Percentiles rank a stretch among this genome's conserved stretches.
Conservation (phyloP, 2,329 filamentous ascomycete species). For the Epichloe elymi region DNA sequence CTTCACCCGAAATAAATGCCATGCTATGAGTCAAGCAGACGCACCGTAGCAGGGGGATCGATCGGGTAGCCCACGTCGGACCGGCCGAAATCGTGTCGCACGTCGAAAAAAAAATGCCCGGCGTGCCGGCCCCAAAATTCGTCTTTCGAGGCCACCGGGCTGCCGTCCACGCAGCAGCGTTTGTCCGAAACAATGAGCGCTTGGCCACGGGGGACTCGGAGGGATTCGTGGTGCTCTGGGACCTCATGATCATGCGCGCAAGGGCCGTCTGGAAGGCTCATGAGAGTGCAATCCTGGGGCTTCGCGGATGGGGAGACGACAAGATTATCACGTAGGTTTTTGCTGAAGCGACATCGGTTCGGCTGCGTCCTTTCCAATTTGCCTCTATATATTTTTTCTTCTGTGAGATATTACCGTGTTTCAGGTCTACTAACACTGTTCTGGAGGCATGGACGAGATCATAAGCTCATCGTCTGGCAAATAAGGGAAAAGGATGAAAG, state of each 20-base stretch:
- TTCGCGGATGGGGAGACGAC: constrained; percentile 57
- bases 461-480: constrained; percentile 77
- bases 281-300: constrained; percentile 59
- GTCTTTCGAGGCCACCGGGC: constrained; percentile 77
- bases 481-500: constrained; percentile 47
- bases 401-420: not conserved
- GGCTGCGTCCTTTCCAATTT: not conserved
- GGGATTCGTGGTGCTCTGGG: constrained; percentile 81
- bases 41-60: no score
- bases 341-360: not conserved
- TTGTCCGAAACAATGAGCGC: constrained; percentile 60
- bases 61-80: not conserved
- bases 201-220: constrained; percentile 81
- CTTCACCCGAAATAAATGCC: no score
- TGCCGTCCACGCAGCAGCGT: constrained; percentile 64
- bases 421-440: not conserved
- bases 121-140: constrained; percentile 30
- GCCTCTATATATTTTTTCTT: not conserved
- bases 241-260: constrained; percentile 66
- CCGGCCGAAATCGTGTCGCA: not conserved
- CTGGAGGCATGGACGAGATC: constrained; percentile 74
- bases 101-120: constrained; percentile 13
- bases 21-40: no score
- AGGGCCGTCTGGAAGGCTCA: constrained; percentile 81
- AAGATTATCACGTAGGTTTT: constrained; percentile 73